phyloP scores from a whole-genome alignment of 2,329 filamentous ascomycete species.

The Pseudogymnoascus sp. region DNA sequence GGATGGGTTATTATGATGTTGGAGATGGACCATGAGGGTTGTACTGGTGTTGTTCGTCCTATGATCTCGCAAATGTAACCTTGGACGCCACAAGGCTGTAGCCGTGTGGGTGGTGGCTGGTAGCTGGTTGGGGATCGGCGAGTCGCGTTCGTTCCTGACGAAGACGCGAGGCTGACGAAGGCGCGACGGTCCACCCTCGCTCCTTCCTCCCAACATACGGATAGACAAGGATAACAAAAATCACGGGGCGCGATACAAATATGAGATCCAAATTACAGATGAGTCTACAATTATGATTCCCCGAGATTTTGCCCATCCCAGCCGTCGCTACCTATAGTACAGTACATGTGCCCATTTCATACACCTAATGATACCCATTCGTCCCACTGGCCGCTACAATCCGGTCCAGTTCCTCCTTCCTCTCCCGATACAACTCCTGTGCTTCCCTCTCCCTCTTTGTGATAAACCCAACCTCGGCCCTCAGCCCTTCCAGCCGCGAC shows the following conservation, averaged over 20 bases:
- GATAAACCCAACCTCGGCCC: conserved; percentile 77
- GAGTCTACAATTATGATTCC: neutral
- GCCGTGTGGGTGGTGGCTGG: neutral
- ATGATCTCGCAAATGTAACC: neutral
- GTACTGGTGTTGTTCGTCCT: neutral
- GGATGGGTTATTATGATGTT: neutral
- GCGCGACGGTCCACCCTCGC: neutral
- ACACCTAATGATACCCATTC: conserved; percentile 8
- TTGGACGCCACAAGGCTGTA: conserved; percentile 4
- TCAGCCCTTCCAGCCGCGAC: conserved; percentile 63
- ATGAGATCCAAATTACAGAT: neutral
- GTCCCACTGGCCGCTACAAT: neutral
- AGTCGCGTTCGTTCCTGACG: neutral
- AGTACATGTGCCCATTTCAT: neutral
- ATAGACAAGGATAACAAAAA: neutral
- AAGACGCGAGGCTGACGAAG: neutral
- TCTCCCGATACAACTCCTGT: conserved; percentile 73
- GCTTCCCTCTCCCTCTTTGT: conserved; percentile 79
- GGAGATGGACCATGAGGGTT: neutral
- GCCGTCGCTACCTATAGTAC: neutral
- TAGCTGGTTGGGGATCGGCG: neutral
- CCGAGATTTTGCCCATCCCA: neutral
- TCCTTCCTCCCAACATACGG: neutral
- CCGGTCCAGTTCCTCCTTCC: conserved; percentile 66
- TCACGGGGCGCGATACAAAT: neutral